Evolutionary conservation across 768 basidiomycete species (phyloP).

Genomic region (Boletus reticuloceps): DNA sequence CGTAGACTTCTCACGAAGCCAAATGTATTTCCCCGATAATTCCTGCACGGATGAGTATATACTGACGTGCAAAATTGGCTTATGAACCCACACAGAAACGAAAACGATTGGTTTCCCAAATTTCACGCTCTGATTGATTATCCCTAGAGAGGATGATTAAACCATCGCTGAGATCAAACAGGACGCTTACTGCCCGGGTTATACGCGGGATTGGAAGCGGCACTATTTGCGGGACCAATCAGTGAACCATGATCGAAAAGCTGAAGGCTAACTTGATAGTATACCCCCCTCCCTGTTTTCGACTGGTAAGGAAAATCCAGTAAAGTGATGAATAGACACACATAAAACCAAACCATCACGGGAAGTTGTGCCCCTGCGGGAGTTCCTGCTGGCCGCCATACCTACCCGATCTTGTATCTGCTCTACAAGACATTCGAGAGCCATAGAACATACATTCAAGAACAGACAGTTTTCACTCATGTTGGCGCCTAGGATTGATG

Average conservation of each 20-base stretch:
- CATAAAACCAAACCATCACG: conserved; percentile 22
- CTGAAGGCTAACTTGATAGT: conserved; percentile 3
- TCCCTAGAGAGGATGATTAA: not conserved
- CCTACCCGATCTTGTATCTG: not conserved
- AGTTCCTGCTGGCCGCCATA: conserved; percentile 17
- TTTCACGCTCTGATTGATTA: conserved; percentile 5
- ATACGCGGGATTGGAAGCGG: conserved; percentile 15
- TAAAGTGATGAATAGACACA: not conserved
- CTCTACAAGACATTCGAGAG: not conserved
- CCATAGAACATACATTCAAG: conserved; percentile 39
- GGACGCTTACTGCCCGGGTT: conserved; percentile 13
- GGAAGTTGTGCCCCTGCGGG: conserved; percentile 5
- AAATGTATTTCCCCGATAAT: conserved; percentile 16
- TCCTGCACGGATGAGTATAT: conserved; percentile 3
- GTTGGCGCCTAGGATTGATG: conserved; percentile 37
- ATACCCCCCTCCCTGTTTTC: conserved; percentile 13
- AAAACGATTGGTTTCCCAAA: conserved; percentile 17
- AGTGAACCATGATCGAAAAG: not conserved
- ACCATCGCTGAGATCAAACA: not conserved
- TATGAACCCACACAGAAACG: conserved; percentile 12
- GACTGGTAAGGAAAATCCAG: not conserved
- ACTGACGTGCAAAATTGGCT: not conserved
- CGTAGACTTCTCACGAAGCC: conserved; percentile 12
- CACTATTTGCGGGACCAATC: not conserved
- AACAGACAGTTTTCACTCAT: conserved; percentile 54